Evolutionary conservation across 1,284 basidiomycete genomes (phyloP), one percentile per base, ranked within the genome.

Genomic region (Rhodotorula sp.): DNA sequence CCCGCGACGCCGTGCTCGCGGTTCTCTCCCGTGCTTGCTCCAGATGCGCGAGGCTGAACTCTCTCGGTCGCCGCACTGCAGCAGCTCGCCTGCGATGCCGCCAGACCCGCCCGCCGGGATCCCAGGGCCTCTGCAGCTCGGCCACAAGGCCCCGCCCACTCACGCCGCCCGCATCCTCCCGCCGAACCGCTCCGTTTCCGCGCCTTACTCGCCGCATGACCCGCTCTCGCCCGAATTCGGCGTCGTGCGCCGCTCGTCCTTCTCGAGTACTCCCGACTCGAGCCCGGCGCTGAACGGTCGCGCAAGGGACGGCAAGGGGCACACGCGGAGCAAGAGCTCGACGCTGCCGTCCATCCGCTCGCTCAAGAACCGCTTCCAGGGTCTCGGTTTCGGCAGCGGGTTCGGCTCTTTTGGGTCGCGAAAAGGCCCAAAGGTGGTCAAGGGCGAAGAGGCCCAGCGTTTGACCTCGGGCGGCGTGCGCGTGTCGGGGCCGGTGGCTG

Each of bases 261-360:
- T 23, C 41, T 52, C 49, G 53, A 17, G 16, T 49, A 23, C 60
- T 2, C 4, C 10, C 55, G 55, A 57, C 21, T 34, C 60, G 34
- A 50, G 41, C 19, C 46, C 49, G 16, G 53, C 27, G 16, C 17
- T 34, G 55, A 14, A 25, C 45, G 58, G 10, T 50, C 23, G 9
- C 41, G 49, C 23, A 16, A 23, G 7, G 23, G 56, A 16, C 8
- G 41, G 41, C 54, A 23, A 23, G 1, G 42, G 23, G n/a, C 44
- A 23, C 17, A 4, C 45, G 5, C 41, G 50, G 34, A 13, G 14
- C 34, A 63, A 55, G 44, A n/a, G 27, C 25, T 66, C 65, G 25
- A 66, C 58, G 16, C 52, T 66, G 7, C 65, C 67, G 3, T 68
- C 65, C 7, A 66, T 68, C 45, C 61, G 62, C 48, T 64, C 61